These are phyloP conservation scores for Calonectria honghensis DNA, from an alignment of 2,329 filamentous ascomycete genomes.

Conservation along the genomic window DNA sequence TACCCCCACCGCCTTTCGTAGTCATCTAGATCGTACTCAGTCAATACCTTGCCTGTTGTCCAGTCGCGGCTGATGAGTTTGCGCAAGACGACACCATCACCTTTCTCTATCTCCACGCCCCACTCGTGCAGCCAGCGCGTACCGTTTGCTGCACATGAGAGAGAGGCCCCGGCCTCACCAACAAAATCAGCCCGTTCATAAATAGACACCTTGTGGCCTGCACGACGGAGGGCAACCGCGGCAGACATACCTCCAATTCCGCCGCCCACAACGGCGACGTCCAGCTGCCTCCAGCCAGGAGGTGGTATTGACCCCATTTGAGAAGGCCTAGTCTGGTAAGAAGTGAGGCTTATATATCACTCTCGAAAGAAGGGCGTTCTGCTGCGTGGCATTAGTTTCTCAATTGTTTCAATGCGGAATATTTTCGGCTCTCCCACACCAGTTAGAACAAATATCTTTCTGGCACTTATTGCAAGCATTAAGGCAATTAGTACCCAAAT, in stretches of 20 bases:
- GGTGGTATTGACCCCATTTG: not conserved
- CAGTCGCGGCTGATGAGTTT: slow-evolving; percentile 82
- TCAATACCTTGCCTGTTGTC: slow-evolving; percentile 80
- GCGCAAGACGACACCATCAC: slow-evolving; percentile 78
- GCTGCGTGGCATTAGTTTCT: not conserved
- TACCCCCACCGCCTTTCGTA: slow-evolving; percentile 80
- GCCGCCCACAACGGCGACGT: slow-evolving; percentile 66
- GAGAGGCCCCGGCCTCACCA: slow-evolving; percentile 80
- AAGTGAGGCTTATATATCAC: not conserved
- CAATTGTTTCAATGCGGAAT: not conserved
- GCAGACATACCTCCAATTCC: slow-evolving; percentile 69
- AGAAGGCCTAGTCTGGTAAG: not conserved
- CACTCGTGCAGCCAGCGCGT: slow-evolving; percentile 82
- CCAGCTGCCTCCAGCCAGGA: slow-evolving; percentile 67
- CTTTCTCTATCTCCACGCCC: slow-evolving; percentile 78
- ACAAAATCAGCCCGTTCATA: slow-evolving; percentile 81
- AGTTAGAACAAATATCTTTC: not conserved
- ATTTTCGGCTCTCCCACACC: not conserved
- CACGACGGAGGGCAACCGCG: slow-evolving; percentile 67
- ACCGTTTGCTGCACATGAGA: slow-evolving; percentile 82
- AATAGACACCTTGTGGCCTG: slow-evolving; percentile 72
- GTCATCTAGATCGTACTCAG: slow-evolving; percentile 78
- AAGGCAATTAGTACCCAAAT: too few species aligned
- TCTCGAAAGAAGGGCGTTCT: not conserved
- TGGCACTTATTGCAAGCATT: too few species aligned